Percentiles rank a stretch among this genome's conserved stretches.
Evolutionary conservation across 129 eudicot genomes (phyloP).

Genomic region (Centaurea solstitialis): DNA sequence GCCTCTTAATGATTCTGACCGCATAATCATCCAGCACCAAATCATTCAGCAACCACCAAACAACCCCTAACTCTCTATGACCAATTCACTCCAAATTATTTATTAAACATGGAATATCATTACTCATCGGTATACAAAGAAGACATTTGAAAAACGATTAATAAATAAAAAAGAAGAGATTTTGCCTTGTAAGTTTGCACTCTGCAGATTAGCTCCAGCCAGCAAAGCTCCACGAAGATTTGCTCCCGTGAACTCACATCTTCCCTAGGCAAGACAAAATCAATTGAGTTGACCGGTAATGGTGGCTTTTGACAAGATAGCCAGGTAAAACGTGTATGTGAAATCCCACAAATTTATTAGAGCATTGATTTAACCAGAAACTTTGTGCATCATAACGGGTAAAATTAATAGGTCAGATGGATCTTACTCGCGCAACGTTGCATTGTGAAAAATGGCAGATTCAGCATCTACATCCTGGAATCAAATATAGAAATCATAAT

Average conservation of each 20-base stretch:
- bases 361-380: not conserved
- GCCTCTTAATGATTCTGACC: no score
- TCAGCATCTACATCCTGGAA: conserved; percentile 94
- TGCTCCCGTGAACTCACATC: conserved; percentile 98
- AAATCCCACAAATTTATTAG: not conserved
- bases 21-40: no score
- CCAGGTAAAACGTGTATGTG: not conserved
- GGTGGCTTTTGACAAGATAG: conserved; percentile 10
- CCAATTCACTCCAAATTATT: not conserved
- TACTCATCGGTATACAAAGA: not conserved
- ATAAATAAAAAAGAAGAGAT: not conserved
- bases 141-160: not conserved
- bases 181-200: conserved; percentile 94
- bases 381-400: not conserved
- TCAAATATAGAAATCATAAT: not conserved
- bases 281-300: conserved; percentile 36
- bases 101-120: conserved; percentile 7
- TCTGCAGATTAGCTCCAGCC: conserved; percentile 97
- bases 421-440: conserved; percentile 93
- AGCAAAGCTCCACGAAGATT: conserved; percentile 94
- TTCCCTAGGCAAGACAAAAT: conserved; percentile 68
- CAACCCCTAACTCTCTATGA: not conserved
- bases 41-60: no score
- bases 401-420: not conserved
- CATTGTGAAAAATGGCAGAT: conserved; percentile 88